Evolutionary conservation across 2,329 filamentous ascomycete genomes (phyloP).

Genomic region (Fusarium bactridioides): DNA sequence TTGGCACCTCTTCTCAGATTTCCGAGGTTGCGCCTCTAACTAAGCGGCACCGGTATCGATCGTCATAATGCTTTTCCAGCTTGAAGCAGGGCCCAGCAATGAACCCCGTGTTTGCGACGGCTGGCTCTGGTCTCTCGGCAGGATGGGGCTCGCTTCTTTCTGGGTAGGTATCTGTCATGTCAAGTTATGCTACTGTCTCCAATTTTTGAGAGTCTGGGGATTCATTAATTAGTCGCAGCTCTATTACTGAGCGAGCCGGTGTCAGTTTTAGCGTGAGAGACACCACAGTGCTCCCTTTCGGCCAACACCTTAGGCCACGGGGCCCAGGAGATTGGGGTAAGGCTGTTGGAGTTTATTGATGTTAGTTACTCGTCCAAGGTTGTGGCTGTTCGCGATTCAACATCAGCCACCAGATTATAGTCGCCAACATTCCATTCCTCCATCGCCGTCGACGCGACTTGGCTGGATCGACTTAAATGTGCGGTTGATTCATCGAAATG

Average conservation of each 20-base stretch:
- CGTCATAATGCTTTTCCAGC: conserved; percentile 32
- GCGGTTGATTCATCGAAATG: conserved; percentile 11
- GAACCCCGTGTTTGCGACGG: conserved; percentile 37
- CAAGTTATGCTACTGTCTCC: conserved; percentile 17
- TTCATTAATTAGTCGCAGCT: conserved; percentile 23
- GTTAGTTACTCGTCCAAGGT: conserved; percentile 7
- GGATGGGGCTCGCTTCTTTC: conserved; percentile 6
- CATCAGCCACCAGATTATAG: conserved; percentile 25
- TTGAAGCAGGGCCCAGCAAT: conserved; percentile 18
- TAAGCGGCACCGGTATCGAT: conserved; percentile 21
- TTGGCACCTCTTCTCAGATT: conserved; percentile 1
- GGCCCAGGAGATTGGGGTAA: conserved; percentile 38
- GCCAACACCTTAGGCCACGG: conserved; percentile 33
- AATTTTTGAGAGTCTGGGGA: conserved; percentile 33
- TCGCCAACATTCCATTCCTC: conserved; percentile 24
- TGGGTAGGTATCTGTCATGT: conserved; percentile 5
- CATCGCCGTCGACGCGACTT: conserved; percentile 5
- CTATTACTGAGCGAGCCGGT: conserved; percentile 23
- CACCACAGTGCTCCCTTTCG: conserved; percentile 8
- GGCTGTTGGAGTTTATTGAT: conserved; percentile 21
- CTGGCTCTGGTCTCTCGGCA: conserved; percentile 32
- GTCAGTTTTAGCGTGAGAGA: conserved; percentile 21
- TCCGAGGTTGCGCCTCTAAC: conserved; percentile 12
- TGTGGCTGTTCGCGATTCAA: conserved; percentile 24
- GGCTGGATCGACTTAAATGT: neutral